These are phyloP conservation scores for Jaltomata sinuosa DNA, from an alignment of 257 asterid species.

Conservation along the genomic window DNA sequence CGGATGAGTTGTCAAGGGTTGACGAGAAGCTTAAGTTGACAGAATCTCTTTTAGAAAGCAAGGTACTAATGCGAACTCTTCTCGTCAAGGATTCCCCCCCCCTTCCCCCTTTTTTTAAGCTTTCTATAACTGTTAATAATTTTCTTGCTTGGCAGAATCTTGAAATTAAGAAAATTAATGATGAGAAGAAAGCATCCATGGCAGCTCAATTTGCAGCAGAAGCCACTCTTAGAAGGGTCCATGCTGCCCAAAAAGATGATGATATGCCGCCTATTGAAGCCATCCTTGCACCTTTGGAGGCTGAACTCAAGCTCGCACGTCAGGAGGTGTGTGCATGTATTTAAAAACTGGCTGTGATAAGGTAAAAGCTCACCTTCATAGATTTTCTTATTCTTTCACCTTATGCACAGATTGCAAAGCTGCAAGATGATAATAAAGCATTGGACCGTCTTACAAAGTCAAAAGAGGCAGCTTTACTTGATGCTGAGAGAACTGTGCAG, in stretches of 20 bases:
- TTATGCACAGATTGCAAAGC: conserved; percentile 62
- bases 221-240: conserved; percentile 96
- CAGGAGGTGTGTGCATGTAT: conserved; percentile 60
- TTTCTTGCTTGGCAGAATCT: conserved; percentile 54
- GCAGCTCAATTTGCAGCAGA: conserved; percentile 99
- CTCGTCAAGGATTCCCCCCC: no score
- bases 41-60: conserved; percentile 85
- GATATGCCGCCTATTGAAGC: conserved; percentile 99
- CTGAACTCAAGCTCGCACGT: conserved; percentile 90
- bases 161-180: conserved; percentile 88
- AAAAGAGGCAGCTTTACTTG: conserved; percentile 94
- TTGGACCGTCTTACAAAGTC: conserved; percentile 91
- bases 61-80: conserved; percentile 35
- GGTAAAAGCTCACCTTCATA: neutral
- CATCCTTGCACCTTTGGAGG: conserved; percentile 91
- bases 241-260: conserved; percentile 91
- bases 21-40: conserved; percentile 85
- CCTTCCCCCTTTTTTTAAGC: conserved; percentile 2
- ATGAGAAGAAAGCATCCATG: conserved; percentile 97
- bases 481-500: conserved; percentile 95
- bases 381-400: neutral
- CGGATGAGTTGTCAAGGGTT: conserved; percentile 76
- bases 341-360: neutral
- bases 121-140: neutral
- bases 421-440: conserved; percentile 95